Evolutionary conservation across 495 filamentous ascomycete genomes (phyloP).

Genomic region (Clavariopsis aquatica): DNA sequence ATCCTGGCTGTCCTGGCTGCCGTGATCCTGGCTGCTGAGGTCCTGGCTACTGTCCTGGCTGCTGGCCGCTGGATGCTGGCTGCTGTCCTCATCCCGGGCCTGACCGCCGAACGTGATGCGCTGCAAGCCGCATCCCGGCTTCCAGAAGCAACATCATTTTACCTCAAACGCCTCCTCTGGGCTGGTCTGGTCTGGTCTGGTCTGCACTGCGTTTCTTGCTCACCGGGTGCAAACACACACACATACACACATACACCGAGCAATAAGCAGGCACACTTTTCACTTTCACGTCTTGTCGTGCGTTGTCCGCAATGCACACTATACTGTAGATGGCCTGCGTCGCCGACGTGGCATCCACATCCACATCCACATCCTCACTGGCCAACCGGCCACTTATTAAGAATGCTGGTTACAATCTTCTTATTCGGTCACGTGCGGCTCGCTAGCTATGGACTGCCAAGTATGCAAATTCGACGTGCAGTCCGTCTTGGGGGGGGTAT

Average conservation of each 20-base stretch:
- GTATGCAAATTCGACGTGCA: conserved; percentile 18
- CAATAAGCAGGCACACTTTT: background rate
- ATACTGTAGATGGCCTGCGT: background rate
- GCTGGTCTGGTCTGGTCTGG: too few relatives aligned
- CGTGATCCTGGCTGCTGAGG: background rate
- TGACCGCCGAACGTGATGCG: background rate
- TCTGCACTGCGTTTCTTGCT: too few relatives aligned
- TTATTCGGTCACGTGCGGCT: background rate
- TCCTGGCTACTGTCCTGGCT: too few relatives aligned
- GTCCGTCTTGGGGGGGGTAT: conserved; percentile 5
- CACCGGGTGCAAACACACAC: too few relatives aligned
- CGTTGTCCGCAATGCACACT: background rate
- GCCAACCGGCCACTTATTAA: too few relatives aligned
- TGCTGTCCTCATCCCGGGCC: too few relatives aligned
- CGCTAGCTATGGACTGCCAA: conserved; percentile 1
- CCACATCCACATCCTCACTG: too few relatives aligned
- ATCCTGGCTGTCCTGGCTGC: background rate
- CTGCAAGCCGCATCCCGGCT: conserved; percentile 2
- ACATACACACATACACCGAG: too few relatives aligned
- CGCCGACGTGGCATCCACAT: background rate
- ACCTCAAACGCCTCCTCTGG: background rate
- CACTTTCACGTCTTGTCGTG: background rate
- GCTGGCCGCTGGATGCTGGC: background rate
- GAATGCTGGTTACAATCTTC: conserved; percentile 16
- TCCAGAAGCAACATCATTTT: background rate